Evolutionary conservation across 2,329 filamentous ascomycete genomes (phyloP).

Genomic region (Ophiocordyceps camponoti-saundersi): DNA sequence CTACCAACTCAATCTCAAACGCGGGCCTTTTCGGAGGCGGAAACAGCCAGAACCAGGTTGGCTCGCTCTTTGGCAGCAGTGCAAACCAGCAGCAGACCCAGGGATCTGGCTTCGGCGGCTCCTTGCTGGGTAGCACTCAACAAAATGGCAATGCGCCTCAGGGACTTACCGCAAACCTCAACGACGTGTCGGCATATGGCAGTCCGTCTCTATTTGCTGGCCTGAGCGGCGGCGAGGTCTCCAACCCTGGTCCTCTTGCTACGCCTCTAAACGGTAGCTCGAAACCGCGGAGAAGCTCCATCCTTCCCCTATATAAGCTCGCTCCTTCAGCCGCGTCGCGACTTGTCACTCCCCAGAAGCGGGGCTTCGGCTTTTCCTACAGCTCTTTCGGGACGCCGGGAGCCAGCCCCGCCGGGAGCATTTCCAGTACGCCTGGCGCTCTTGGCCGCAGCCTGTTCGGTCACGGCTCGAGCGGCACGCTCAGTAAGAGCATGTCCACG

Average conservation of each 20-base stretch:
- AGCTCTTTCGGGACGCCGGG: conserved; percentile 76
- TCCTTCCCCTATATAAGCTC: conserved; percentile 74
- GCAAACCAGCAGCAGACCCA: conserved; percentile 33
- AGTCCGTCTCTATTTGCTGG: conserved; percentile 72
- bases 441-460: conserved; percentile 48
- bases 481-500: conserved; percentile 78
- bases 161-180: conserved; percentile 60
- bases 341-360: conserved; percentile 68
- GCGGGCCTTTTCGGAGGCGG: conserved; percentile 37
- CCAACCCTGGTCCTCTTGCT: conserved; percentile 74
- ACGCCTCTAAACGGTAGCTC: conserved; percentile 66
- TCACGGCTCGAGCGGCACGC: conserved; percentile 50
- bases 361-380: conserved; percentile 83
- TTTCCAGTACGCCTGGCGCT: conserved; percentile 48
- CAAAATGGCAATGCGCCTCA: conserved; percentile 36
- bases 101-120: conserved; percentile 25
- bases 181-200: conserved; percentile 77
- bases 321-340: conserved; percentile 67
- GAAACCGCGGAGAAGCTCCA: conserved; percentile 62
- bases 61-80: conserved; percentile 26
- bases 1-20: conserved; percentile 23
- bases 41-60: conserved; percentile 25
- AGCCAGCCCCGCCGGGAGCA: conserved; percentile 46
- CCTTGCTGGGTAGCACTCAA: conserved; percentile 41
- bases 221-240: conserved; percentile 42